phyloP scores from a whole-genome alignment of 2,329 filamentous ascomycete genomes.

The Alternaria panax region DNA sequence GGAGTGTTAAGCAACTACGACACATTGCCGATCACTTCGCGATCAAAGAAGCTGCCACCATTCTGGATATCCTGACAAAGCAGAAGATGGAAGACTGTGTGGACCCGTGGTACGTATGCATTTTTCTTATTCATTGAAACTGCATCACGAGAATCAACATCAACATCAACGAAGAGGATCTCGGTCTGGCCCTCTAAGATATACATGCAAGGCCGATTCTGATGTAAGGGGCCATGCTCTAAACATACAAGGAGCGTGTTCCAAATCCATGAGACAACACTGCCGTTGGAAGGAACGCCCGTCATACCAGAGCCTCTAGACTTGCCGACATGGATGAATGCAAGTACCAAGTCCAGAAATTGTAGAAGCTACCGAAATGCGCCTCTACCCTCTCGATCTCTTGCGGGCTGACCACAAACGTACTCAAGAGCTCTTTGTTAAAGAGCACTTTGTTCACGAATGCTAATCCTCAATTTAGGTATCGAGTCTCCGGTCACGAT shows the following conservation, averaged over 20 bases:
- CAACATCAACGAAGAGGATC: neutral
- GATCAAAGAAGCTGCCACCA: conserved; percentile 23
- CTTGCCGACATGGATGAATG: neutral
- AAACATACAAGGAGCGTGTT: neutral
- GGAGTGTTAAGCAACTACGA: conserved; percentile 10
- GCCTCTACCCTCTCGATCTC: neutral
- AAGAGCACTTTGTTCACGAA: neutral
- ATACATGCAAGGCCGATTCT: neutral
- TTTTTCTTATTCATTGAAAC: neutral
- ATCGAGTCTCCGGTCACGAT: neutral
- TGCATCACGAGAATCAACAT: neutral
- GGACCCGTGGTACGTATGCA: conserved; percentile 14
- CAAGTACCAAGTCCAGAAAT: neutral
- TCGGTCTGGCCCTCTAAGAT: neutral
- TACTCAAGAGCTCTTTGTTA: neutral
- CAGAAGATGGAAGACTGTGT: neutral
- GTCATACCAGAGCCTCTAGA: neutral
- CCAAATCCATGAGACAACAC: neutral
- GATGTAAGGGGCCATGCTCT: neutral
- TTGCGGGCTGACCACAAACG: neutral
- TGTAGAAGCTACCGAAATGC: neutral
- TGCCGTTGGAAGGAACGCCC: neutral
- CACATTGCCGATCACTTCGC: conserved; percentile 27
- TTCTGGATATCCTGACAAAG: conserved; percentile 12
- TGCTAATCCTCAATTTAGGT: neutral